These are phyloP conservation scores for Neurospora africana DNA, from an alignment of 495 filamentous ascomycete species.

Conservation along the genomic window DNA sequence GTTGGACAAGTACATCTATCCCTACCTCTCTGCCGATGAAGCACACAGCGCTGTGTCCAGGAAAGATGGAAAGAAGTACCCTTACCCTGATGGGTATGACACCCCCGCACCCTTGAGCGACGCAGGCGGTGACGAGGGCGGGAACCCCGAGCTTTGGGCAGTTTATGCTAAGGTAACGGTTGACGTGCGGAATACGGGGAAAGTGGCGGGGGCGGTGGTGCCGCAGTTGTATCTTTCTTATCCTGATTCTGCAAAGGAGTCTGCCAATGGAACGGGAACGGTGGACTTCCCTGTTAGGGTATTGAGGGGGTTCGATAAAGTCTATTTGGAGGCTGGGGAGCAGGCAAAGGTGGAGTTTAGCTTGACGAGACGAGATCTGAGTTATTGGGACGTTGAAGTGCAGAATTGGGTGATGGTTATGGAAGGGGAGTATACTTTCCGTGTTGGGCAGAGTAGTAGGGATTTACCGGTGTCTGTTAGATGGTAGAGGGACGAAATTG, in stretches of 20 bases:
- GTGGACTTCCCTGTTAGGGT: slow-evolving; percentile 69
- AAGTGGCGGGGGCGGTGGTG: slow-evolving; percentile 56
- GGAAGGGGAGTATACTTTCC: slow-evolving; percentile 35
- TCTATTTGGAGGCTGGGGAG: slow-evolving; percentile 48
- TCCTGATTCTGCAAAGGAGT: slow-evolving; percentile 28
- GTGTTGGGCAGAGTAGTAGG: slow-evolving; percentile 35
- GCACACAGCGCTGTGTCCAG: not conserved
- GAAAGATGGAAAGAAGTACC: slow-evolving; percentile 25
- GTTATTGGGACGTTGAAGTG: slow-evolving; percentile 65
- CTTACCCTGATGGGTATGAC: slow-evolving; percentile 65
- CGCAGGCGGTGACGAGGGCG: slow-evolving; percentile 72
- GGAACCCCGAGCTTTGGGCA: slow-evolving; percentile 78
- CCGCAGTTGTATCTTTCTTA: slow-evolving; percentile 77
- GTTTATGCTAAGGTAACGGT: slow-evolving; percentile 22
- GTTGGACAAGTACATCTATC: slow-evolving; percentile 77
- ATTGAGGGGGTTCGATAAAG: slow-evolving; percentile 74
- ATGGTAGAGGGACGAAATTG: slow-evolving; percentile 16
- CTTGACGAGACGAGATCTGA: slow-evolving; percentile 63
- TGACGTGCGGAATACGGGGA: slow-evolving; percentile 62
- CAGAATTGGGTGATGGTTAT: slow-evolving; percentile 77
- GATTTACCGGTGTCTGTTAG: slow-evolving; percentile 21
- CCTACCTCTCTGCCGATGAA: slow-evolving; percentile 51
- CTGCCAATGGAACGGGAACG: slow-evolving; percentile 27
- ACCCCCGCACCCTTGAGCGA: slow-evolving; percentile 43
- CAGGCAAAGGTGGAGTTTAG: slow-evolving; percentile 51